Percentiles rank a stretch among this genome's conserved stretches.
These are phyloP conservation scores for Pichia sp. DNA, from an alignment of 1,139 yeast genomes.

Conservation along the genomic window DNA sequence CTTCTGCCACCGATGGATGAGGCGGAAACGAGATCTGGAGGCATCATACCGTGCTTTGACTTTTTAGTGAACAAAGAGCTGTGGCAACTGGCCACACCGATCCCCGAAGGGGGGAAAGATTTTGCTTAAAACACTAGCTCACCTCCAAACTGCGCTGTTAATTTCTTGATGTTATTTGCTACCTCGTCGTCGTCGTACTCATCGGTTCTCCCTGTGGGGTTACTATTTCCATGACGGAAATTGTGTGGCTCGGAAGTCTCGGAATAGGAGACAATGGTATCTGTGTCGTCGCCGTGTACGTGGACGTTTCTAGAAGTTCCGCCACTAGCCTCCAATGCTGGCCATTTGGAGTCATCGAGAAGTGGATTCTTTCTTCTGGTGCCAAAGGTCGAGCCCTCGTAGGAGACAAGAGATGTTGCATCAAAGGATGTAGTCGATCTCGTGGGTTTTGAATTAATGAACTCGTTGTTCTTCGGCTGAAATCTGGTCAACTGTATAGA, in stretches of 20 bases:
- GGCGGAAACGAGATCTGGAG: neutral
- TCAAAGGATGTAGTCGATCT: conserved; percentile 20
- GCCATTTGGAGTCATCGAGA: conserved; percentile 18
- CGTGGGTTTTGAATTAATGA: conserved; percentile 10
- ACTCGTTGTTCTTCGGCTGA: conserved; percentile 6
- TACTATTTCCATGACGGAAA: neutral
- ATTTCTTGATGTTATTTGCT: conserved; percentile 15
- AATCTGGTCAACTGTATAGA: conserved; percentile 48
- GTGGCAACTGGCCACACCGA: too few species aligned
- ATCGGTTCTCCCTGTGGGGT: neutral
- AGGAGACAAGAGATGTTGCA: conserved; percentile 26
- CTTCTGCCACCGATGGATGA: too few species aligned
- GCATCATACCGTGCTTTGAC: too few species aligned
- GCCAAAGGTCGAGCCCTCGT: conserved; percentile 23
- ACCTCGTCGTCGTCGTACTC: conserved; percentile 6
- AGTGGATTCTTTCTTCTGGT: conserved; percentile 1
- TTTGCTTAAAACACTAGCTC: conserved; percentile 18
- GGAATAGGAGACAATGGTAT: conserved; percentile 14
- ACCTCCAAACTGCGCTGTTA: conserved; percentile 21
- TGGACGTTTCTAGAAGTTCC: neutral
- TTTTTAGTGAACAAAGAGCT: too few species aligned
- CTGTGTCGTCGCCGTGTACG: conserved; percentile 10
- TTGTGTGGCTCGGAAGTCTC: neutral
- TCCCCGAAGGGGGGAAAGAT: too few species aligned
- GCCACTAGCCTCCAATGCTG: conserved; percentile 18